Evolutionary conservation across 179 eudicot genomes (phyloP), one percentile per base, ranked within the genome.

Genomic region (Beta lomatogona): DNA sequence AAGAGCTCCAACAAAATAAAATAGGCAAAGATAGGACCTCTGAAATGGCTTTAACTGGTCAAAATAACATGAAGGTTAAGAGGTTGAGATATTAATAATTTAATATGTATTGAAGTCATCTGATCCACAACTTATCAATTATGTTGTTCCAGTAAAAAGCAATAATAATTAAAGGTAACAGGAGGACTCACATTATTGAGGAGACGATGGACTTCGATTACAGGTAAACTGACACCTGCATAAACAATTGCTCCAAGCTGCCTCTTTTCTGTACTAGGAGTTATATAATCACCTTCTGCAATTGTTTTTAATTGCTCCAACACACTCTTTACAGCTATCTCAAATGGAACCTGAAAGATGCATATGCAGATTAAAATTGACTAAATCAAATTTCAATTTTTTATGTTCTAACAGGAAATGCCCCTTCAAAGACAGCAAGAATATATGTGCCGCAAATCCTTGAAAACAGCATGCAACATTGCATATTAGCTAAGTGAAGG

Each of bases 141-240:
- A 31, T 54, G 11, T 9, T 31, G 55, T 21, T 55, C 28, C 59
- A 55, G 18, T 22, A 31, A 66, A 66, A 16, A 1, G 60, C 41
- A 36, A 12, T 45, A 52, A 80, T 31, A 64, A 50, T 60, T 61
- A 44, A 76, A 58, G 44, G 13, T 10, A 45, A 73, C 71, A 25
- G 4, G n/a, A 50, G 10, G 54, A 90, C 98, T 93, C 82, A 95
- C 98, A 79, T 82, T 84, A 52, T 68, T 59, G 21, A 95, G 83
- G 78, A 92, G 87, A 73, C 71, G 79, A 21, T 50, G 61, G 68
- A 95, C 87, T 52, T 91, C 92, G 64, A 79, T 50, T 63, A 87
- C 88, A 25, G 98, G 94, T 58, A 95, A 82, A 85, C 78, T 90
- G 78, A 91, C 88, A 79, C 96, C 97, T 71, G 99, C 98, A 86